Evolutionary conservation across 2,329 filamentous ascomycete genomes (phyloP), one percentile per base, ranked within the genome.

Genomic region (Fusarium pseudoanthophilum): DNA sequence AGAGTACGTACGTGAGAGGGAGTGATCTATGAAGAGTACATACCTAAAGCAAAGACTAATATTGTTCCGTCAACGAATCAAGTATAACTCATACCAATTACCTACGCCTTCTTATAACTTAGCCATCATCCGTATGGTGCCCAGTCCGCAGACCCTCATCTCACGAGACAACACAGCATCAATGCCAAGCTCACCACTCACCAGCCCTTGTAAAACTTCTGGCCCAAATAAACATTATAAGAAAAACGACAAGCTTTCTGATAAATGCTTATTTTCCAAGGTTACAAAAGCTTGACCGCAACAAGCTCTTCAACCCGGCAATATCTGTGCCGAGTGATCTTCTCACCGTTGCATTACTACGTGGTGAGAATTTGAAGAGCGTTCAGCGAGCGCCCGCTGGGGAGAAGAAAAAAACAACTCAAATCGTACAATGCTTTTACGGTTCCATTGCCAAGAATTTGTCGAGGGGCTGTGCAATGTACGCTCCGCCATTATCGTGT

Each of bases 391-490:
- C 60, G 48, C 43, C 37, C 37, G 62, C 45, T 34, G 21, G n/a
- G 30, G n/a, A 36, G 16, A 3, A 4, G 24, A 36, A 49, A 32
- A 32, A 43, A 43, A 32, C 8, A 39, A 28, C 62, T 60, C 46
- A 40, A 49, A 52, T 18, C 11, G n/a, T 61, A 32, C n/a, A 32
- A 32, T 28, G n/a, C 37, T 7, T 30, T 13, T 8, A 18, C 26
- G 42, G 51, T 21, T 16, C 26, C 45, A 28, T 48, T 46, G 67
- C 67, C 67, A 70, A 69, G 72, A 60, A 28, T 49, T 30, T 56
- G 18, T 46, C n/a, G 42, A 58, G 58, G 64, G 72, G 71, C 72
- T 72, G 58, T 70, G 58, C 64, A 60, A 58, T 62, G 55, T 55
- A 62, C 42, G 45, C 58, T 49, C 52, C 39, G 45, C 43, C 58